These are phyloP conservation scores for Talaromyces pinophilus DNA, from an alignment of 2,329 filamentous ascomycete species.

Conservation along the genomic window DNA sequence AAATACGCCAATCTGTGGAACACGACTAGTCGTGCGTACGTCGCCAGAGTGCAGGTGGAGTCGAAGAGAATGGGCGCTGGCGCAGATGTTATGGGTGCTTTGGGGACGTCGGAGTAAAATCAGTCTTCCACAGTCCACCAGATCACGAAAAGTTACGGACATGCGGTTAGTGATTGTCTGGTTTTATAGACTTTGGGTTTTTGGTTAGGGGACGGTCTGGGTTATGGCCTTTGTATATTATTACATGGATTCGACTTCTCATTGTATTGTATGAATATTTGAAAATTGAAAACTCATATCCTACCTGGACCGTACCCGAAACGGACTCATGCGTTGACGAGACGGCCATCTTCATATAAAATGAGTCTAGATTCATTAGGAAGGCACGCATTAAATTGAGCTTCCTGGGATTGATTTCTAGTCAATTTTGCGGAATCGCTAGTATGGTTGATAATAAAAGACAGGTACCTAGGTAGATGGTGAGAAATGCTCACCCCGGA, in stretches of 20 bases:
- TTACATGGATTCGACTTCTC: background rate
- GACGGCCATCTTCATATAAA: background rate
- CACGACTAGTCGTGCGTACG: constrained; percentile 68
- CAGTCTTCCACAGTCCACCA: background rate
- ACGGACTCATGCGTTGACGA: background rate
- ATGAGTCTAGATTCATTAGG: too few species aligned
- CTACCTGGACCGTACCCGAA: background rate
- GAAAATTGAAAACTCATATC: background rate
- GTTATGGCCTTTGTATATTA: constrained; percentile 1
- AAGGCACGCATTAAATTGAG: too few species aligned
- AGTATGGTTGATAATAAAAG: too few species aligned
- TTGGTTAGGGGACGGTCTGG: background rate
- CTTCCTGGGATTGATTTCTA: too few species aligned
- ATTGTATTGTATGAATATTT: background rate
- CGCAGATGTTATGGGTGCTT: constrained; percentile 26
- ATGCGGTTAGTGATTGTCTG: background rate
- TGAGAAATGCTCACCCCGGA: too few species aligned
- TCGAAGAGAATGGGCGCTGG: constrained; percentile 51
- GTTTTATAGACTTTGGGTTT: background rate
- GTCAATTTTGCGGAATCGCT: too few species aligned
- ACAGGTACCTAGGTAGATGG: too few species aligned
- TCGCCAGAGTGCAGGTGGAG: constrained; percentile 59
- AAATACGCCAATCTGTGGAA: constrained; percentile 85
- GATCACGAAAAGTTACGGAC: background rate
- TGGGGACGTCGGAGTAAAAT: background rate